Conservation (phyloP, 768 basidiomycete species). For the Lactarius vividus region DNA sequence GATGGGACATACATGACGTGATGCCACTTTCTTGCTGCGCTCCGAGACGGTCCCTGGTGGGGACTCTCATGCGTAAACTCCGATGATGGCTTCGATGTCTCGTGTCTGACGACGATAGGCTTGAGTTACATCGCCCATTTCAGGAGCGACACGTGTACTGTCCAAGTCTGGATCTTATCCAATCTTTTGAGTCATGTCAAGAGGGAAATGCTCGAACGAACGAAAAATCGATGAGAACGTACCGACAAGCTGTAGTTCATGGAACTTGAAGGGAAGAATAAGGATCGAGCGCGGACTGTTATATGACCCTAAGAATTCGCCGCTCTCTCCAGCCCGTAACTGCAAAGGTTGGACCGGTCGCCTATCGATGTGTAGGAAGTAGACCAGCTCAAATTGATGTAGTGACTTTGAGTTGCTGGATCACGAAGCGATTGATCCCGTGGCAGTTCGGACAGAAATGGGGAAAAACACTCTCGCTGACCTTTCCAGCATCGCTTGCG, state of each 20-base stretch:
- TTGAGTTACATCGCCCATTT: slow-evolving; percentile 5
- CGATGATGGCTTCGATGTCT: not conserved
- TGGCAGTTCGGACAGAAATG: too few species aligned
- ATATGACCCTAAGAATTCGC: not conserved
- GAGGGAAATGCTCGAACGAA: not conserved
- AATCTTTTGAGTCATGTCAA: not conserved
- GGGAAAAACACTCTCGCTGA: too few species aligned
- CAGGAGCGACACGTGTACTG: not conserved
- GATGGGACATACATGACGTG: not conserved
- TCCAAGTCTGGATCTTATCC: not conserved
- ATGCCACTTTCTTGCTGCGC: slow-evolving; percentile 12
- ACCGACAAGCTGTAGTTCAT: slow-evolving; percentile 3
- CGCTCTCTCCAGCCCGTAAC: not conserved
- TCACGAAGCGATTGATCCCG: too few species aligned
- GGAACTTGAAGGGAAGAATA: not conserved
- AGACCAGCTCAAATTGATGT: too few species aligned
- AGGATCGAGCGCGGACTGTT: too few species aligned
- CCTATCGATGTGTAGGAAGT: not conserved
- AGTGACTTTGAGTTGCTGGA: too few species aligned
- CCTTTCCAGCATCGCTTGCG: too few species aligned
- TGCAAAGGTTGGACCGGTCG: too few species aligned
- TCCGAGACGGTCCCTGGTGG: not conserved
- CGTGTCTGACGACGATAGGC: not conserved
- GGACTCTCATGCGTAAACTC: not conserved
- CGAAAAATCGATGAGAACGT: too few species aligned